These are phyloP conservation scores for Starmerella riodocensis DNA, from an alignment of 805 yeast genomes.

Conservation along the genomic window DNA sequence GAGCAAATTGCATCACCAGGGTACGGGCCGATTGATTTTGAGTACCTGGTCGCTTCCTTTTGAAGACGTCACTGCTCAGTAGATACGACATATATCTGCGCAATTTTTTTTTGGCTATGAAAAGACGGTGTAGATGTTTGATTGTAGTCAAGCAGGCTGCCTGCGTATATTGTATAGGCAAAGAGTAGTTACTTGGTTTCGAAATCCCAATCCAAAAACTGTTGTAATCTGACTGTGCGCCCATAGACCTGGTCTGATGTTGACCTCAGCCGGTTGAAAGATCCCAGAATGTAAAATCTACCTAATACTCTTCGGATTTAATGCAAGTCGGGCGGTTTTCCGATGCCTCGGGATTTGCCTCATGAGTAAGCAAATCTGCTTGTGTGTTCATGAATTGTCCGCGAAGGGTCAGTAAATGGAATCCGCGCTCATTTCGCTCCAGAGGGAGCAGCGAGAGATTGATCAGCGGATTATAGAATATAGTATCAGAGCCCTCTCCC, in stretches of 20 bases:
- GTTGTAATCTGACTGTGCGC: too few relatives aligned
- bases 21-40: too few relatives aligned
- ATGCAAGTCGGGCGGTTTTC: background rate
- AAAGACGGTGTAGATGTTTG: too few relatives aligned
- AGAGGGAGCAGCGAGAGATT: conserved; percentile 15
- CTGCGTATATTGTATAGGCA: too few relatives aligned
- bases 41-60: too few relatives aligned
- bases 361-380: background rate
- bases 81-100: too few relatives aligned
- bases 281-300: background rate
- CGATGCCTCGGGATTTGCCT: background rate
- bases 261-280: background rate
- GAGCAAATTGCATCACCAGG: too few relatives aligned
- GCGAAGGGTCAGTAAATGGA: background rate
- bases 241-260: background rate
- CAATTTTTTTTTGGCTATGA: too few relatives aligned
- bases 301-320: background rate
- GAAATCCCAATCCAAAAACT: too few relatives aligned
- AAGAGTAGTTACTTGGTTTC: too few relatives aligned
- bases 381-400: background rate
- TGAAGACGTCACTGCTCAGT: too few relatives aligned
- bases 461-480: conserved; percentile 18
- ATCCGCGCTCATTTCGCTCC: background rate
- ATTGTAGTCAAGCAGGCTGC: too few relatives aligned
- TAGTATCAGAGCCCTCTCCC: conserved; percentile 33